Conservation (phyloP, 768 basidiomycete species). For the Termitomyces sp. region DNA sequence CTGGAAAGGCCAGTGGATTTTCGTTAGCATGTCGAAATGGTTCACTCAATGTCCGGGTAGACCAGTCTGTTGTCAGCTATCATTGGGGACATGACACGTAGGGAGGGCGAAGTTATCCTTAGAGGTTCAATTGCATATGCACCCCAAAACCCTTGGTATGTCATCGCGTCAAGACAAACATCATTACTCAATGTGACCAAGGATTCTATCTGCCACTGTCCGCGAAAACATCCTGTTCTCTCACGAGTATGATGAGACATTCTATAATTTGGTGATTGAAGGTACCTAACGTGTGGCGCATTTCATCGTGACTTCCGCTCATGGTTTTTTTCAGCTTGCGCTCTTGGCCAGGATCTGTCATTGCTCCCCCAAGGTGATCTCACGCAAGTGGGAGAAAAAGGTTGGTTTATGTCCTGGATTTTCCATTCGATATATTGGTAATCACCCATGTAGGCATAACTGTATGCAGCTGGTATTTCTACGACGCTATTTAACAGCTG, state of each 20-base stretch:
- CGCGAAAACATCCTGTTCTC: slow-evolving; percentile 92
- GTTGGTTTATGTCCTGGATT: slow-evolving; percentile 26
- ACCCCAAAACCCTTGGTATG: slow-evolving; percentile 82
- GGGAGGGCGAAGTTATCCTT: slow-evolving; percentile 68
- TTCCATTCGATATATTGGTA: neutral
- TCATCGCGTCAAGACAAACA: neutral
- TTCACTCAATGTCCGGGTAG: slow-evolving; percentile 27
- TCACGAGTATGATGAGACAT: slow-evolving; percentile 80
- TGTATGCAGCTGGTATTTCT: slow-evolving; percentile 28
- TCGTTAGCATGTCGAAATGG: neutral
- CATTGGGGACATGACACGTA: slow-evolving; percentile 81
- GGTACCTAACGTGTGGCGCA: slow-evolving; percentile 32
- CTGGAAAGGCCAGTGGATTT: slow-evolving; percentile 64
- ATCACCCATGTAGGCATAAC: slow-evolving; percentile 43
- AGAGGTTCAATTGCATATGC: slow-evolving; percentile 78
- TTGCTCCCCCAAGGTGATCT: slow-evolving; percentile 79
- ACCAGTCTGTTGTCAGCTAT: slow-evolving; percentile 75
- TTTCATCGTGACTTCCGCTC: neutral
- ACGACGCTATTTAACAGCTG: neutral
- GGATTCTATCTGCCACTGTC: slow-evolving; percentile 84
- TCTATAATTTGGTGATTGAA: slow-evolving; percentile 80
- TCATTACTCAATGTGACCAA: slow-evolving; percentile 18
- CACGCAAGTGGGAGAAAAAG: slow-evolving; percentile 86
- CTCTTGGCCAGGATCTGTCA: slow-evolving; percentile 75
- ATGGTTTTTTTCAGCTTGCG: slow-evolving; percentile 58